Evolutionary conservation across 805 yeast genomes (phyloP), one percentile per base, ranked within the genome.

Genomic region (Lipomyces chichibuensis): DNA sequence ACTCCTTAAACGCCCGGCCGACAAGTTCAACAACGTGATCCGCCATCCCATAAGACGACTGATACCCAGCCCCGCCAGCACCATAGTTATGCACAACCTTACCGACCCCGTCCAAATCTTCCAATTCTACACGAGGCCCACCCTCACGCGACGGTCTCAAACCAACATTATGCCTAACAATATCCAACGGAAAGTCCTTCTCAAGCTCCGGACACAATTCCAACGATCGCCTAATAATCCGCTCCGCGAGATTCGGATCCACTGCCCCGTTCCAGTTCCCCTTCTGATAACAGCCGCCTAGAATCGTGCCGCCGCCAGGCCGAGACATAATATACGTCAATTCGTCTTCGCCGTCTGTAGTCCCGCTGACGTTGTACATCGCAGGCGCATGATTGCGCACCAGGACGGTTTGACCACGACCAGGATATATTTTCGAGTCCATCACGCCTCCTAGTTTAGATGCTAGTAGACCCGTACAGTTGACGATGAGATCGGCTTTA

Each of bases 371-470:
- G 20, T 57, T 57, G 20, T 60, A 61, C 71, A 70, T 70, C 2
- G 64, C 64, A 7, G 73, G 67, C 3, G 74, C 72, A 25, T 52
- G 65, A 33, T 73, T 72, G 13, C 81, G 83, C 27, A 90, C 82
- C 9, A 89, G 87, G 23, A 89, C 88, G 32, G 90, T 92, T 74
- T 90, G 96, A 4, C 96, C 96, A 66, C 96, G 80, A 0, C 90
- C 85, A 7, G 96, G 94, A 71, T 87, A 88, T 23, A 88, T 84
- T 0, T 79, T 77, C 8, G 78, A 68, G 74, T 91, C 96, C 25
- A 80, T 78, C 20, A 88, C 91, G 13, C 93, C 95, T 7, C 87
- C 87, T 5, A 91, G 78, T 1, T 77, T 75, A 58, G 80, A 80
- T 1, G 95, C 90, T 11, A 92, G 90, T 25, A 88, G 79, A 7